Evolutionary conservation across 2,329 filamentous ascomycete species (phyloP), one percentile per base, ranked within the genome.

Genomic region (Exophiala alcalophila): DNA sequence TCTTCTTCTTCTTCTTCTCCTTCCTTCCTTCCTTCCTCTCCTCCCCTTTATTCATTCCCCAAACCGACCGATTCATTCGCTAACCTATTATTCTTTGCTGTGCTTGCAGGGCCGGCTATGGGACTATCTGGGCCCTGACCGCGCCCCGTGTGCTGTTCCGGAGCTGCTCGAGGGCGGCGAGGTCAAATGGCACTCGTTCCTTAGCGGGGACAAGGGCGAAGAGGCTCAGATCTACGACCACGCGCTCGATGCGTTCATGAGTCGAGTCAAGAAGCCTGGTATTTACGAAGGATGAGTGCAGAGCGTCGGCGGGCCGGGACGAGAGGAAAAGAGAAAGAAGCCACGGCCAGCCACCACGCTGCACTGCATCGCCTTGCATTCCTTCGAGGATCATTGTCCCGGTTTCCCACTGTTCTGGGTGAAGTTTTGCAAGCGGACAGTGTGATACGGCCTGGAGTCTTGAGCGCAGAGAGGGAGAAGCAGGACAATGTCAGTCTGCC

Each of bases 101-200:
- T n/a, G n/a, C n/a, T n/a, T n/a, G n/a, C 30, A 53, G 50, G 20
- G 29, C 11, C 29, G 44, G 12, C 27, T 57, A 34, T 57, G 50
- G 44, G 47, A 55, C 24, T 43, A 44, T 14, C 48, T 57, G 14
- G 54, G 54, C 28, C 50, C 52, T 3, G 49, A 57, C 3, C 47
- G 49, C 14, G 54, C 54, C 4, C 45, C 48, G 10, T 50, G 47
- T 28, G 54, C 54, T 8, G 39, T 44, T 18, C 54, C 54, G 8
- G 18, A 48, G 16, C 50, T 57, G 48, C 19, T 40, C 16, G 44
- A 50, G 8, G 47, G 44, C 18, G 54, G 54, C 14, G 42, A 49
- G 20, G 48, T 57, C 21, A 53, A 52, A 33, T 57, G 54, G 54
- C 47, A 53, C 34, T 52, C 50, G 9, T 57, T 50, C 46, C 14